Evolutionary conservation across 1,284 basidiomycete genomes (phyloP), one percentile per base, ranked within the genome.

Genomic region (Gymnopus androsaceus): DNA sequence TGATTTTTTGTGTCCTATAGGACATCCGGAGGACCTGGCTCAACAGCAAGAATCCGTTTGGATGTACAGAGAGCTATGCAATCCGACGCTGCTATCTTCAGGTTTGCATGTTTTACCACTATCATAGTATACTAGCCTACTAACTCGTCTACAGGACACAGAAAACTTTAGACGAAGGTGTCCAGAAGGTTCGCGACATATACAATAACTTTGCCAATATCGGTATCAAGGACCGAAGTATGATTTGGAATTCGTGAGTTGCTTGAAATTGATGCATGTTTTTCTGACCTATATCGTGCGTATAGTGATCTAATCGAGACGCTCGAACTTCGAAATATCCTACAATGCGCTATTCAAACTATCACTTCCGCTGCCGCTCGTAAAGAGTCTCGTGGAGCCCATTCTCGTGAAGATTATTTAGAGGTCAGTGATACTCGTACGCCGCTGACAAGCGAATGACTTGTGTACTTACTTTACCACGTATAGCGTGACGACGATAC

Each of bases 61-160:
- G 97, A 36, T 80, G 95, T 99, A 94, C 97, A 99, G 75, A 98
- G 97, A 81, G 93, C 94, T 51, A 99, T 99, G 96, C 96, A 99
- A 75, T 73, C 85, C 42, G 92, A 95, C 72, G 93, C 92, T 53
- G 92, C 92, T 63, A 92, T 95, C 61, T 95, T 94, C 83, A 82
- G 89, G 85, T 87, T 58, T 30, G 76, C 71, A 25, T 4, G 37
- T 21, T 37, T 14, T 27, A 12, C 33, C 12, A 12, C 0, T 15
- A 27, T 21, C 23, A 11, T 3, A 40, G 8, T 40, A 3, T 12
- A 9, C 14, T 21, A 9, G 19, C 4, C 25, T 27, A 2, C 41
- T 4, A 28, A 25, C 15, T 12, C 12, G 12, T 42, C 7, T 71
- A 67, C 70, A 91, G 95, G 66, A 98, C 93, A 36, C 95, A 98